Conservation (phyloP, 352 stramenopile genomes). For the Globisporangium iwayamae region DNA sequence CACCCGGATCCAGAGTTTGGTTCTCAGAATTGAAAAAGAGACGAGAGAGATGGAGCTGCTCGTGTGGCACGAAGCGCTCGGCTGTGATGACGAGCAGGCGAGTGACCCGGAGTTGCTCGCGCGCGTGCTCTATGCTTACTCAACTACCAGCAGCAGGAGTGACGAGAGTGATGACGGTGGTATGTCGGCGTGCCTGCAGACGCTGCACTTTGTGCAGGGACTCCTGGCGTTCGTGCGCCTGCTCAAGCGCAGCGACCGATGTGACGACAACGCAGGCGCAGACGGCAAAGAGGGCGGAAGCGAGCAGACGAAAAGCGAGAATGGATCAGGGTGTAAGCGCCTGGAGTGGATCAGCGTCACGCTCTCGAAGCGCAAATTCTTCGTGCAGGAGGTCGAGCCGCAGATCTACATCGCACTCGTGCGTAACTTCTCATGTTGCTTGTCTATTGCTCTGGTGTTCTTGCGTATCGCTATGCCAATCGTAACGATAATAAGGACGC, state of each 20-base stretch:
- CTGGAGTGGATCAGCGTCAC: slow-evolving; percentile 42
- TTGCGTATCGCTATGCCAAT: no score
- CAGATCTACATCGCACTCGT: slow-evolving; percentile 64
- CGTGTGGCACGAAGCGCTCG: slow-evolving; percentile 58
- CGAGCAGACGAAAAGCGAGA: background rate
- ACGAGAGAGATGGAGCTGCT: slow-evolving; percentile 45
- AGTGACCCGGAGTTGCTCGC: slow-evolving; percentile 43
- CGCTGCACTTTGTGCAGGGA: slow-evolving; percentile 49
- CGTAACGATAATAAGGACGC: no score
- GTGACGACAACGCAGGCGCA: background rate
- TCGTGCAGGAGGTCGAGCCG: slow-evolving; percentile 50
- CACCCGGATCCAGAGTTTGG: background rate
- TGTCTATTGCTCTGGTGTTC: no score
- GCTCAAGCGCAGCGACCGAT: slow-evolving; percentile 19
- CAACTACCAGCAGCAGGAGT: background rate
- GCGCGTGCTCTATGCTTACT: slow-evolving; percentile 42
- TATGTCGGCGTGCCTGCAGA: slow-evolving; percentile 19
- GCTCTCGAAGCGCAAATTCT: slow-evolving; percentile 37
- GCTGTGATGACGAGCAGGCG: slow-evolving; percentile 65
- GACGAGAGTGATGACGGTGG: background rate
- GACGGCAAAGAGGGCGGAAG: background rate
- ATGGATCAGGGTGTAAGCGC: background rate
- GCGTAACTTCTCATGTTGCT: background rate
- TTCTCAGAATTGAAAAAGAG: background rate
- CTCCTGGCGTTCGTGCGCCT: slow-evolving; percentile 48